Conservation (phyloP, 495 filamentous ascomycete genomes). For the Aspergillus cavernicola region DNA sequence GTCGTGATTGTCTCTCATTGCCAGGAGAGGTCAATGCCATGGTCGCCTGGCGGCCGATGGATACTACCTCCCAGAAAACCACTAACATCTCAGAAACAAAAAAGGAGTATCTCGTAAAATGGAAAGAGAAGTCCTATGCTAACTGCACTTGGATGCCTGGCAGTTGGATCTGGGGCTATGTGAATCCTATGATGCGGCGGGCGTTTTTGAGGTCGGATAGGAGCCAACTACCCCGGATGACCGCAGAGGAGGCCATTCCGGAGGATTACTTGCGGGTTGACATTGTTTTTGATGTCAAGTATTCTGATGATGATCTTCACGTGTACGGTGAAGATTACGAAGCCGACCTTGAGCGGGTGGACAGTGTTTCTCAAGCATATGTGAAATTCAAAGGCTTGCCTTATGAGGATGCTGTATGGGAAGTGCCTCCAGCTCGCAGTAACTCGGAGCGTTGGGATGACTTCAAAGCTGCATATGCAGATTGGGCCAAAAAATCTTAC, state of each 20-base stretch:
- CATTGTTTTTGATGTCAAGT: conserved; percentile 79
- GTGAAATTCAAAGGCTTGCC: conserved; percentile 95
- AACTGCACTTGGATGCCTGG: conserved; percentile 82
- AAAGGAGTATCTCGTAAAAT: conserved; percentile 90
- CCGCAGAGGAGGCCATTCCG: conserved; percentile 72
- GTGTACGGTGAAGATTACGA: conserved; percentile 47
- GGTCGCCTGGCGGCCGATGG: conserved; percentile 82
- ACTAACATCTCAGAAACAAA: conserved; percentile 62
- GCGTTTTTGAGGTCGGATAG: conserved; percentile 71
- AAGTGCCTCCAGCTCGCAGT: conserved; percentile 66
- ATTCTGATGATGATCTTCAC: conserved; percentile 45
- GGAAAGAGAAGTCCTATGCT: conserved; percentile 73
- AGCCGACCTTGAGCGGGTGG: conserved; percentile 63
- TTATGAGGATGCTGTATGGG: conserved; percentile 91
- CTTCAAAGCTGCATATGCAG: conserved; percentile 76
- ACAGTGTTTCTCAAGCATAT: conserved; percentile 63
- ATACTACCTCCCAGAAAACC: conserved; percentile 33
- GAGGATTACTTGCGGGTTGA: conserved; percentile 82
- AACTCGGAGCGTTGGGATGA: conserved; percentile 71
- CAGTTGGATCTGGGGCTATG: conserved; percentile 83
- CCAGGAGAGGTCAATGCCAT: conserved; percentile 62
- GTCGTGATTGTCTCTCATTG: conserved; percentile 63
- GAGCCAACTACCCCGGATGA: conserved; percentile 61
- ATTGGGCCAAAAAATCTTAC: conserved; percentile 74
- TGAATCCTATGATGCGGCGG: conserved; percentile 56